Evolutionary conservation across 2,329 filamentous ascomycete species (phyloP).

Genomic region (Fusarium neocosmosporiellum): DNA sequence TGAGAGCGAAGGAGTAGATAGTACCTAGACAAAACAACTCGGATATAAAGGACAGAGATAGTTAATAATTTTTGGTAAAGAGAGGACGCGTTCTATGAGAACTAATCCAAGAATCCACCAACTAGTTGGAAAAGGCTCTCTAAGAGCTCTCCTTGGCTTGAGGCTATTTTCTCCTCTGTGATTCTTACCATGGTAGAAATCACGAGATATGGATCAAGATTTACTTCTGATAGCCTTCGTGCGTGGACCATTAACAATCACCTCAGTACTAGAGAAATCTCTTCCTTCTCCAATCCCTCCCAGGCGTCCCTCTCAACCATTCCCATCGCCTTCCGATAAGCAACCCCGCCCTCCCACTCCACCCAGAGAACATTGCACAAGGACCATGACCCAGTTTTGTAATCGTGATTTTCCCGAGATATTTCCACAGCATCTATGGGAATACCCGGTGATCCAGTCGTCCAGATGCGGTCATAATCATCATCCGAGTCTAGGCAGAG

Average conservation of each 20-base stretch:
- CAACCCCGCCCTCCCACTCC: conserved; percentile 6
- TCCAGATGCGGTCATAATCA: neutral
- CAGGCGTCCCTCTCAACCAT: conserved; percentile 2
- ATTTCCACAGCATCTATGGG: neutral
- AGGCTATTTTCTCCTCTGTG: too few relatives aligned
- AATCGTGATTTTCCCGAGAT: neutral
- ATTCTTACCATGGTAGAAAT: too few relatives aligned
- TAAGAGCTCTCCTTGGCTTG: too few relatives aligned
- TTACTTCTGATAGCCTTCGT: too few relatives aligned
- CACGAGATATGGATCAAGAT: too few relatives aligned
- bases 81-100: too few relatives aligned
- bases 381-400: neutral
- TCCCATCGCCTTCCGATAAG: conserved; percentile 9
- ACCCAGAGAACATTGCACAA: conserved; percentile 21
- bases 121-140: too few relatives aligned
- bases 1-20: too few relatives aligned
- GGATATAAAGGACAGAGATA: too few relatives aligned
- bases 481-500: neutral
- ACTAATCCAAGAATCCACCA: too few relatives aligned
- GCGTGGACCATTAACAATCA: neutral
- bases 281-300: conserved; percentile 7
- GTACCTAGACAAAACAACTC: too few relatives aligned
- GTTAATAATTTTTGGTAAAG: too few relatives aligned
- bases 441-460: neutral
- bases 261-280: conserved; percentile 5